Conservation (phyloP, 108 stramenopile genomes). For the Skeletonema potamos region DNA sequence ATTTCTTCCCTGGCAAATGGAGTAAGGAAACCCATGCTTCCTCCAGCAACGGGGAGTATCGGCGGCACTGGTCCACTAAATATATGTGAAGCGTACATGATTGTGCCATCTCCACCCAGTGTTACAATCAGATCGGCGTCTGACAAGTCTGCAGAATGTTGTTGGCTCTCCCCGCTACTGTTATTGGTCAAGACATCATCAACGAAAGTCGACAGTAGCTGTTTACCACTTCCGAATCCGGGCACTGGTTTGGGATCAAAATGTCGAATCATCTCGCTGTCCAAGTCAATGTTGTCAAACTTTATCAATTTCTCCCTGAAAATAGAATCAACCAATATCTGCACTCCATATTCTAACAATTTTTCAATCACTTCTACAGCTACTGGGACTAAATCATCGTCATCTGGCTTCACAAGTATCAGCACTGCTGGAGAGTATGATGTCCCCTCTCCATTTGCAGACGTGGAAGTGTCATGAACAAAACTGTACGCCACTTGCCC, state of each 20-base stretch:
- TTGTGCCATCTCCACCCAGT: constrained; percentile 82
- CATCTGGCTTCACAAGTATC: constrained; percentile 67
- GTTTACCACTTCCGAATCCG: constrained; percentile 55
- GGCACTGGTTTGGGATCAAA: constrained; percentile 67
- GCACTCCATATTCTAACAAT: constrained; percentile 39
- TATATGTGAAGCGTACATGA: constrained; percentile 72
- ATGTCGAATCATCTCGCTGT: constrained; percentile 53
- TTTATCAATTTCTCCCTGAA: constrained; percentile 60
- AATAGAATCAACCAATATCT: constrained; percentile 63
- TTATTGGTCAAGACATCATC: neutral
- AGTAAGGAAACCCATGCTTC: constrained; percentile 93
- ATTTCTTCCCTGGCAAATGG: constrained; percentile 82
- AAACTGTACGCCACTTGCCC: constrained; percentile 80
- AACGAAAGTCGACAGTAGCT: constrained; percentile 1
- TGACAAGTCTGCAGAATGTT: constrained; percentile 28
- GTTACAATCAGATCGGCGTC: constrained; percentile 76
- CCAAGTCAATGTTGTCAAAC: constrained; percentile 44
- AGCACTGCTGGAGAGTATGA: constrained; percentile 54
- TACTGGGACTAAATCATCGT: constrained; percentile 54
- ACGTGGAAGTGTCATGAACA: constrained; percentile 1
- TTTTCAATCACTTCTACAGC: constrained; percentile 64
- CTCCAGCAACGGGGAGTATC: constrained; percentile 86
- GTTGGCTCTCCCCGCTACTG: constrained; percentile 20
- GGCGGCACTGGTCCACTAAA: constrained; percentile 82
- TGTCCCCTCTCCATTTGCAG: neutral